Conservation (phyloP, 805 yeast species). For the Crinitomyces ghanaensis region DNA sequence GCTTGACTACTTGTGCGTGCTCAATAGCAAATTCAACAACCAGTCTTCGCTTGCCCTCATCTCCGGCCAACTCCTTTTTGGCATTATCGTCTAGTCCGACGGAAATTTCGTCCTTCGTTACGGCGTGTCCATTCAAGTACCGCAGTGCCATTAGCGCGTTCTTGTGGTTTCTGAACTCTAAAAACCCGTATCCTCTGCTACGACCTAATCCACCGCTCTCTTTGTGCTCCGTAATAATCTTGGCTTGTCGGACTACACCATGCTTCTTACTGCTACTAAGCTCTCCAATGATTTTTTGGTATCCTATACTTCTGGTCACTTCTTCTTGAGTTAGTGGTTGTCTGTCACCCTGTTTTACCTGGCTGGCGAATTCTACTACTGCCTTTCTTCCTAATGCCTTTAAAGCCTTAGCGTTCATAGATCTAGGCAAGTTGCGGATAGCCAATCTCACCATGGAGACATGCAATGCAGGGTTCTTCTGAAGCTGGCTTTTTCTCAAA, state of each 20-base stretch:
- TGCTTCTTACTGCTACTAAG: conserved; percentile 55
- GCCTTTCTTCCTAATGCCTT: conserved; percentile 92
- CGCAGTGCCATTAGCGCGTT: conserved; percentile 90
- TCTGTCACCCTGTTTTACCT: conserved; percentile 62
- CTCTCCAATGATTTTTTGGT: conserved; percentile 28
- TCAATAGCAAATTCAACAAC: conserved; percentile 95
- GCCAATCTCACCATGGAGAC: conserved; percentile 92
- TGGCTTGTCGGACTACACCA: conserved; percentile 90
- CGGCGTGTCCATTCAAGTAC: conserved; percentile 93
- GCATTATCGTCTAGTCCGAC: conserved; percentile 18
- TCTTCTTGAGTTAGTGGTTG: conserved; percentile 88
- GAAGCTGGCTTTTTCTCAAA: conserved; percentile 78
- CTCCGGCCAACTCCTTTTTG: conserved; percentile 15
- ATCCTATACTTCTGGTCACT: conserved; percentile 62
- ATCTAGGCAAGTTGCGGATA: conserved; percentile 83
- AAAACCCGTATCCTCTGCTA: conserved; percentile 89
- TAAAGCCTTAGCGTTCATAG: conserved; percentile 77
- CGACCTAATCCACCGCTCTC: conserved; percentile 81
- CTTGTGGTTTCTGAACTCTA: conserved; percentile 87
- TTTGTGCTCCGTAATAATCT: conserved; percentile 84
- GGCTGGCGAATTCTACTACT: conserved; percentile 86
- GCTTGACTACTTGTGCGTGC: conserved; percentile 84
- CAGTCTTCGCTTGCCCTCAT: conserved; percentile 52
- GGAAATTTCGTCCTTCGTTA: conserved; percentile 52
- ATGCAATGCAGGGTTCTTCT: conserved; percentile 84